Percentiles rank a stretch among this genome's conserved stretches.
phyloP scores from a whole-genome alignment of 148 eudicot species.

The Limonium bicolor region DNA sequence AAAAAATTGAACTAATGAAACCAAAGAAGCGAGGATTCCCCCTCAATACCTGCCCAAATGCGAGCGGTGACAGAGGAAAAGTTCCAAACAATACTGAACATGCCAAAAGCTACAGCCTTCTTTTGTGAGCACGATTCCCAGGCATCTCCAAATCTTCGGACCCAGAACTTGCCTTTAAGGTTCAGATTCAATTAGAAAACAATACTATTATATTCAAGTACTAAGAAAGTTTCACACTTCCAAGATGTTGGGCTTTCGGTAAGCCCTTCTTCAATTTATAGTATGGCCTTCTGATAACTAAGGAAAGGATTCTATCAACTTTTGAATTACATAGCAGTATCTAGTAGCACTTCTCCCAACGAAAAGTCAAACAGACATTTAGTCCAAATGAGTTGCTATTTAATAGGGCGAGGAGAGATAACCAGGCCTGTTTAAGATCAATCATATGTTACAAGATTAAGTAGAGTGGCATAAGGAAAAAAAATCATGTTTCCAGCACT shows the following conservation, averaged over 20 bases:
- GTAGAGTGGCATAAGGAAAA: no score
- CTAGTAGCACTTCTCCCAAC: no score
- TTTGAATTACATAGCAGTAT: no score
- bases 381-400: no score
- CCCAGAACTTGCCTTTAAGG: constrained; percentile 46
- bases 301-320: no score
- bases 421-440: no score
- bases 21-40: neutral
- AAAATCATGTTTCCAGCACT: no score
- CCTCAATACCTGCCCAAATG: constrained; percentile 54
- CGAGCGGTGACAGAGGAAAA: constrained; percentile 43
- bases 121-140: constrained; percentile 71
- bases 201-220: no score
- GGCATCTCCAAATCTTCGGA: constrained; percentile 45
- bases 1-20: neutral
- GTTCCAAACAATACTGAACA: constrained; percentile 63
- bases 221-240: neutral
- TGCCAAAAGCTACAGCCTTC: constrained; percentile 49
- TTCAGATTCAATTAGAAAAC: constrained; percentile 1
- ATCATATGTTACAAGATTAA: no score
- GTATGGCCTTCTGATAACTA: no score
- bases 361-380: no score
- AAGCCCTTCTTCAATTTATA: neutral
- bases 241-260: neutral
- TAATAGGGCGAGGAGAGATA: no score